Base-by-base conservation (phyloP, 2,329 filamentous ascomycete species). In the Ceratocystis eucalypticola region DNA sequence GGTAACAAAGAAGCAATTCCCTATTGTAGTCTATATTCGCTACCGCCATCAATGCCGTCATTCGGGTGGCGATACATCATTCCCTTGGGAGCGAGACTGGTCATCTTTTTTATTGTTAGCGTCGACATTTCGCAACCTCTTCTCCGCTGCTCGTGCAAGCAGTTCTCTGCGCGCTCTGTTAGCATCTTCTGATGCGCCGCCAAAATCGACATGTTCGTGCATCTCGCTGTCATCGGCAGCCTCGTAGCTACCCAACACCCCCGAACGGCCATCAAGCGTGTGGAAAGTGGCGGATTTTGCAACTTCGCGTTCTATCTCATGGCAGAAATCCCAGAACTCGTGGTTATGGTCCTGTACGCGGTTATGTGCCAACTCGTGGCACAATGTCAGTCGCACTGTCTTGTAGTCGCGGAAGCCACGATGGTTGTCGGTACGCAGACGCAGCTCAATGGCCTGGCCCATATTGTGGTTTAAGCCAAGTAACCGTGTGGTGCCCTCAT, bases 311-410 rank as follows among this genome's bases (percentile, higher is more conserved):
- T 97, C 92, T 72, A 96, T 95, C 78, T 88, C 82, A 71, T 86
- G 86, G 70, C 89, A 96, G 71, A 99, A 75, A 65, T 91, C 84
- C 93, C 94, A 97, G 73, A 99, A 99, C 61, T 88, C 78, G 20
- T 84, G 80, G 75, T 97, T 91, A 74, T 99, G 94, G 0, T 88
- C 84, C 0, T 88, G 81, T 76, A 88, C 87, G 8, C 96, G 89
- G 71, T 96, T 96, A 75, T 99, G 94, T 70, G 92, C 88, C 20
- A 99, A 80, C 78, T 99, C 94, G 77, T 99, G 94, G 73, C 93
- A 97, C 12, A 99, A 79, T 59, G 94, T 97, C 71, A 89, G 89
- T 64, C 94, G 84, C 62, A 99, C 95, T 0, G 88, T 92, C 71
- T 88, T 87, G 77, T 97, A 99, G 74, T 96, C 91, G 46, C 94